Conservation (phyloP, 2,329 filamentous ascomycete species). For the Alternaria hordeiaustralica region DNA sequence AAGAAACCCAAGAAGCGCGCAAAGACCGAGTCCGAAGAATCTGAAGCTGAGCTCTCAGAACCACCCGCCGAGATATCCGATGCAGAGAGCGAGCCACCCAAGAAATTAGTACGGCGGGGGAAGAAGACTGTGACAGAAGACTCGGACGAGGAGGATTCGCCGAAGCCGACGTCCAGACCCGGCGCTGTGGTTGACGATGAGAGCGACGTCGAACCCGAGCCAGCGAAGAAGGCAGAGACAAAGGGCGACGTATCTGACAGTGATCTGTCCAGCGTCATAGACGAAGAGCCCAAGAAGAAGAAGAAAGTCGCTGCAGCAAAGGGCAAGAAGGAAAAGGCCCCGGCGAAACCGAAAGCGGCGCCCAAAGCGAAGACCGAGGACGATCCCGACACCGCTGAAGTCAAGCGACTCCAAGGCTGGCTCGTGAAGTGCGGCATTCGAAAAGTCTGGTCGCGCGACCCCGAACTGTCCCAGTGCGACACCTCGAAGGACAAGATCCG, state of each 20-base stretch:
- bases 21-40: conserved; percentile 31
- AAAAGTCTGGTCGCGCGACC: conserved; percentile 79
- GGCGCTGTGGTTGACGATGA: conserved; percentile 19
- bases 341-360: conserved; percentile 49
- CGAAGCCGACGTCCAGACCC: conserved; percentile 14
- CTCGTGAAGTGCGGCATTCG: conserved; percentile 89
- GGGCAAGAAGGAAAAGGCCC: conserved; percentile 34
- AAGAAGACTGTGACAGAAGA: conserved; percentile 40
- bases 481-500: conserved; percentile 80
- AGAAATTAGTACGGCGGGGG: conserved; percentile 27
- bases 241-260: conserved; percentile 57
- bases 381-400: conserved; percentile 74
- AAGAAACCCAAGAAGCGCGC: conserved; percentile 34
- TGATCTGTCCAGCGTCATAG: conserved; percentile 77
- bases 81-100: conserved; percentile 35
- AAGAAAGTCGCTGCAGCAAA: conserved; percentile 42
- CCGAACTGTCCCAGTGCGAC: conserved; percentile 76
- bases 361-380: conserved; percentile 49
- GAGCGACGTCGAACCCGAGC: conserved; percentile 16
- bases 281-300: conserved; percentile 71
- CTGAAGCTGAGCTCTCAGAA: conserved; percentile 31
- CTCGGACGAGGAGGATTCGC: conserved; percentile 31
- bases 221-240: conserved; percentile 20
- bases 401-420: conserved; percentile 87
- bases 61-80: conserved; percentile 27